Conservation (phyloP, 2,329 filamentous ascomycete genomes). For the Talaromyces sp. region DNA sequence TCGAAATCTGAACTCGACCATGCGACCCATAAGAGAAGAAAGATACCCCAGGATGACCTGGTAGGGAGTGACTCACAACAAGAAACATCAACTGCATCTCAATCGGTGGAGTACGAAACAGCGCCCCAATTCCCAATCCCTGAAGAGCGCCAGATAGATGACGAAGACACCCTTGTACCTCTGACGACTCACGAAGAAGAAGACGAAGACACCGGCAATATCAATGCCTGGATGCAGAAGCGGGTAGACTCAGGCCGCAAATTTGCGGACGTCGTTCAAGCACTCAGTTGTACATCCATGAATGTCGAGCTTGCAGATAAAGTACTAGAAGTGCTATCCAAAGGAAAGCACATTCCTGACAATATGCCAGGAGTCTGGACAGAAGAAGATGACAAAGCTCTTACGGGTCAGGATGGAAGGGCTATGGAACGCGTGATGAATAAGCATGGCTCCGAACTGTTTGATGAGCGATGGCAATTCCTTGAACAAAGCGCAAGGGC, state of each 20-base stretch:
- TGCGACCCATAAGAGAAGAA: constrained; percentile 12
- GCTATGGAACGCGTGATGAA: constrained; percentile 34
- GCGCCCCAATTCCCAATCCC: constrained; percentile 20
- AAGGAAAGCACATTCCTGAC: constrained; percentile 36
- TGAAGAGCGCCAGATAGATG: constrained; percentile 7
- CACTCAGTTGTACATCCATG: constrained; percentile 41
- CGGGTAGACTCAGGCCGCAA: constrained; percentile 31
- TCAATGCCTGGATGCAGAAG: constrained; percentile 38
- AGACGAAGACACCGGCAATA: constrained; percentile 1
- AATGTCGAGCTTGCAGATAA: constrained; percentile 36
- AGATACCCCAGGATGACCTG: neutral
- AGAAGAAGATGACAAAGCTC: constrained; percentile 40
- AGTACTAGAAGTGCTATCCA: constrained; percentile 31
- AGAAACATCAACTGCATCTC: constrained; percentile 3
- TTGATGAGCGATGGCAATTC: constrained; percentile 38
- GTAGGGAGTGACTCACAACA: neutral
- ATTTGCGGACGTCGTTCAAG: constrained; percentile 31
- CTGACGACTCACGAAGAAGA: constrained; percentile 19
- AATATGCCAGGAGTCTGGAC: constrained; percentile 48
- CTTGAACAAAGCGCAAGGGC: constrained; percentile 21
- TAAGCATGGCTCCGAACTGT: constrained; percentile 44
- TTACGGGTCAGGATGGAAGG: constrained; percentile 34
- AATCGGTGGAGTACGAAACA: constrained; percentile 22
- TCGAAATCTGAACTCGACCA: constrained; percentile 3
- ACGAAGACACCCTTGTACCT: neutral